Percentiles rank a stretch among this genome's conserved stretches.
phyloP scores from a whole-genome alignment of 495 filamentous ascomycete species.

The Mycothermus thermophilus region DNA sequence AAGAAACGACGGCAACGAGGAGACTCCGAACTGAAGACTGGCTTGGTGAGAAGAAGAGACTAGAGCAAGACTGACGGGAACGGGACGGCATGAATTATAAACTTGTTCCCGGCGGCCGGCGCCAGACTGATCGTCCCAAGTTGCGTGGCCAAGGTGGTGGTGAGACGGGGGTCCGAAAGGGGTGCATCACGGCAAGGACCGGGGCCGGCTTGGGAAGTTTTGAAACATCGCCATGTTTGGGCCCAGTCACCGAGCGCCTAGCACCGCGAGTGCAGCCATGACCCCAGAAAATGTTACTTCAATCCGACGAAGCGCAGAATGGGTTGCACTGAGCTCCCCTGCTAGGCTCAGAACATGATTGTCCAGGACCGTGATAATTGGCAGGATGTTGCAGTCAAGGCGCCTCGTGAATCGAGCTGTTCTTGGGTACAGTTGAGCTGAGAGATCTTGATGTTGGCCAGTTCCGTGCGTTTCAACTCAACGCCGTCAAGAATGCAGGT shows the following conservation, averaged over 20 bases:
- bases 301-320: slow-evolving; percentile 2
- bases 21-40: slow-evolving; percentile 10
- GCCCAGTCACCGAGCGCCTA: slow-evolving; percentile 9
- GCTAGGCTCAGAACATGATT: too few species aligned
- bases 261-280: not conserved
- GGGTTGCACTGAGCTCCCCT: too few species aligned
- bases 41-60: slow-evolving; percentile 17
- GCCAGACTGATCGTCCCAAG: slow-evolving; percentile 18
- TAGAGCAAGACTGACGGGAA: slow-evolving; percentile 11
- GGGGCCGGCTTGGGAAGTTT: slow-evolving; percentile 9
- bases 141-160: slow-evolving; percentile 9
- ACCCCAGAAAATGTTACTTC: too few species aligned
- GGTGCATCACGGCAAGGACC: slow-evolving; percentile 10
- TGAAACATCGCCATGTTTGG: slow-evolving; percentile 26
- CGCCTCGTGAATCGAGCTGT: too few species aligned
- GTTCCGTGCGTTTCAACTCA: too few species aligned
- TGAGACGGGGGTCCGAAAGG: slow-evolving; percentile 6
- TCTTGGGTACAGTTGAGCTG: too few species aligned
- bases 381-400: too few species aligned
- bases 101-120: slow-evolving; percentile 6
- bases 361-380: too few species aligned
- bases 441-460: too few species aligned
- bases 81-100: slow-evolving; percentile 21
- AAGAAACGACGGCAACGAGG: slow-evolving; percentile 10
- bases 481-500: too few species aligned